Evolutionary conservation across 208 protist species (phyloP).

Genomic region (Dictyostelium gargantuum): DNA sequence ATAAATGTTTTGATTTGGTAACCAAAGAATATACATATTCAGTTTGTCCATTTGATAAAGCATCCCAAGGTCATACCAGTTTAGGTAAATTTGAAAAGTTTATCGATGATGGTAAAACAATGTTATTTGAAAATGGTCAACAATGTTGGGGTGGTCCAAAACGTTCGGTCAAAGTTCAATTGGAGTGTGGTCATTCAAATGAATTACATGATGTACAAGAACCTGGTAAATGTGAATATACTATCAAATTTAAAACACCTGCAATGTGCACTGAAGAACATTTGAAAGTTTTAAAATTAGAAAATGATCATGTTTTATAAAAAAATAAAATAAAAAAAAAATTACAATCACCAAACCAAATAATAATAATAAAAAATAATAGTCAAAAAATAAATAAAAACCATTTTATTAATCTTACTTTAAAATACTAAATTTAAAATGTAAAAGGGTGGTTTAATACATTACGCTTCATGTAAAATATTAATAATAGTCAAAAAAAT

Average conservation of each 20-base stretch:
- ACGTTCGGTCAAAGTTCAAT: constrained; percentile 68
- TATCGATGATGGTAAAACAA: constrained; percentile 25
- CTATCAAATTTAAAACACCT: constrained; percentile 80
- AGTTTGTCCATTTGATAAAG: constrained; percentile 78
- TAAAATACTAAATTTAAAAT: no score
- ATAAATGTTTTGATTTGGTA: constrained; percentile 60
- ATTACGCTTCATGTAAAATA: no score
- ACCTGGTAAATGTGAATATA: constrained; percentile 83
- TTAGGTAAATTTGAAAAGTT: constrained; percentile 70
- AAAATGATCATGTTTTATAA: constrained; percentile 50
- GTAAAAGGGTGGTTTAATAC: no score
- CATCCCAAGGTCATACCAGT: constrained; percentile 61
- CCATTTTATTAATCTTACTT: no score
- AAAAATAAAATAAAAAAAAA: no score
- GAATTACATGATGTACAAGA: constrained; percentile 72
- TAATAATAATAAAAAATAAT: no score
- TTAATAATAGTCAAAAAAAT: no score
- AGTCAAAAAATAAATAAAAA: no score
- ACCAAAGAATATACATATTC: constrained; percentile 76
- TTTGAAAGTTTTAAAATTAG: constrained; percentile 46
- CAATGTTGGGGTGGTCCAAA: constrained; percentile 85
- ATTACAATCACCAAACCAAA: no score
- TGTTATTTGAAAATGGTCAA: constrained; percentile 73
- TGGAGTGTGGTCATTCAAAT: constrained; percentile 77
- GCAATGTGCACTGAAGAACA: constrained; percentile 70